Conservation (phyloP, 306 rosid species). For the Potentilla sterilis region DNA sequence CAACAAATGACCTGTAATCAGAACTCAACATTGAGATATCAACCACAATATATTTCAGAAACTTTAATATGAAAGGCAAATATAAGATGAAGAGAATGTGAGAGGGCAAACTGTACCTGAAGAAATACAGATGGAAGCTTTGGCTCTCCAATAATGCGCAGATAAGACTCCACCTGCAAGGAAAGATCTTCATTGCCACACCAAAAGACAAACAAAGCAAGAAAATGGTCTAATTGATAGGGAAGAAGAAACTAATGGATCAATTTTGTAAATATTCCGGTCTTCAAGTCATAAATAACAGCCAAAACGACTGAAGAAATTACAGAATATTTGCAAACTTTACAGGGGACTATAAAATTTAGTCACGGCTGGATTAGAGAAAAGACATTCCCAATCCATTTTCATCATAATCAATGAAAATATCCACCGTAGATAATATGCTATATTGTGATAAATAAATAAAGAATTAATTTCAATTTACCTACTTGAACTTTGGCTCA, state of each 20-base stretch:
- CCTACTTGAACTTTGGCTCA: too few species aligned
- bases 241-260: not conserved
- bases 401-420: not conserved
- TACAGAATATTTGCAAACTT: not conserved
- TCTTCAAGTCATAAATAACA: not conserved
- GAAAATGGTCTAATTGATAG: not conserved
- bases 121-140: slow-evolving; percentile 93
- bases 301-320: not conserved
- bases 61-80: not conserved
- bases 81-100: not conserved
- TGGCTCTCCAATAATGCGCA: slow-evolving; percentile 79
- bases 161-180: slow-evolving; percentile 83
- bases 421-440: not conserved
- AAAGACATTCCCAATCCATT: not conserved
- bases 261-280: not conserved
- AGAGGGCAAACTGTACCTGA: slow-evolving; percentile 52
- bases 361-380: not conserved
- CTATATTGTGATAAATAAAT: too few species aligned
- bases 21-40: slow-evolving; percentile 26
- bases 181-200: not conserved
- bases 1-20: slow-evolving; percentile 93
- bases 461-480: too few species aligned
- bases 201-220: not conserved
- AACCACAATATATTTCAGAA: slow-evolving; percentile 18
- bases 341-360: not conserved